phyloP scores from a whole-genome alignment of 768 basidiomycete genomes.

The Leccinellum rugosiceps region DNA sequence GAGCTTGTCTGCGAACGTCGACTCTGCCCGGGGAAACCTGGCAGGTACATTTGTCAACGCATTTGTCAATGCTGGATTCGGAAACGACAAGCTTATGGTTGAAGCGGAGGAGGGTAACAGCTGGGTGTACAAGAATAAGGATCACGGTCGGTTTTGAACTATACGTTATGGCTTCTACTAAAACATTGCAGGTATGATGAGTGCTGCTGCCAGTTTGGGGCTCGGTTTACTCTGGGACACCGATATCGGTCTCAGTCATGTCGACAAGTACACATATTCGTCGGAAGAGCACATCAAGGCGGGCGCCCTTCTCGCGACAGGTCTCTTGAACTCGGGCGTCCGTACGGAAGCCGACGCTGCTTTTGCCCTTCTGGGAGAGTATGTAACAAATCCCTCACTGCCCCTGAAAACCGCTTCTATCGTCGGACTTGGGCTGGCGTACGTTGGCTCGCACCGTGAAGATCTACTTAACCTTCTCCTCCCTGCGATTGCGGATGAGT shows the following conservation, averaged over 20 bases:
- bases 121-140: conserved; percentile 99
- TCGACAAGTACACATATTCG: conserved; percentile 98
- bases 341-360: conserved; percentile 93
- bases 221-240: conserved; percentile 95
- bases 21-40: conserved; percentile 91
- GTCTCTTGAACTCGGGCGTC: conserved; percentile 85
- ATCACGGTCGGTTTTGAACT: conserved; percentile 64
- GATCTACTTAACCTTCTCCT: conserved; percentile 78
- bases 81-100: conserved; percentile 98
- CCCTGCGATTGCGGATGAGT: conserved; percentile 79
- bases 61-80: conserved; percentile 97
- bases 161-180: background rate
- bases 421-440: conserved; percentile 90
- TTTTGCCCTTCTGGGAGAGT: conserved; percentile 84
- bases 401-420: conserved; percentile 85
- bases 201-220: conserved; percentile 92
- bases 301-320: conserved; percentile 92
- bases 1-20: conserved; percentile 70
- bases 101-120: conserved; percentile 94
- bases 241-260: conserved; percentile 87
- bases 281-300: conserved; percentile 97
- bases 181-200: conserved; percentile 76
- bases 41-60: conserved; percentile 98
- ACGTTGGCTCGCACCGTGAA: conserved; percentile 88
- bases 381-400: conserved; percentile 83